Base-by-base conservation (phyloP, 2,329 filamentous ascomycete genomes). In the Colletotrichum higginsianum region DNA sequence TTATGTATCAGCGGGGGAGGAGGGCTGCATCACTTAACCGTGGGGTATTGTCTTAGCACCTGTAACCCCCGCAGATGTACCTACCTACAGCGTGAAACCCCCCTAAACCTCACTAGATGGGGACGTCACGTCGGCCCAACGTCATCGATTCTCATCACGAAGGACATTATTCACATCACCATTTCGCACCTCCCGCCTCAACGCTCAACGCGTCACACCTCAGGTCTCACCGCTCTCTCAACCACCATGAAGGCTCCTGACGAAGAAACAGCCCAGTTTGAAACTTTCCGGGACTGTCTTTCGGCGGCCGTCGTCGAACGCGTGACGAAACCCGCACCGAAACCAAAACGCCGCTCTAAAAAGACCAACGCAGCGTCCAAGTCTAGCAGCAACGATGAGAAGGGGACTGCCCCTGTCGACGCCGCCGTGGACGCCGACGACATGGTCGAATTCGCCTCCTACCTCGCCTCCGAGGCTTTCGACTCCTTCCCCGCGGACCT, bases 371-470 rank as follows among this genome's bases (percentile, higher is more conserved):
- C 61, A 1, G n/a, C 42, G 18, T 26, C 49, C 44, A 56, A 44
- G 46, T 23, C 23, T 40, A 52, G 2, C 8, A 35, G 8, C 30
- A 35, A 35, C 30, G 30, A 35, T 9, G 30, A 65, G 35, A 38
- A 50, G 26, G 66, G 60, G 16, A 30, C 30, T 8, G 9, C 46
- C 6, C 15, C 58, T 7, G 18, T 18, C 12, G 56, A 62, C 8
- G n/a, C 60, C 35, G 52, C 75, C 7, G 58, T 71, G 16, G 78
- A 89, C 75, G 89, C 88, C 6, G 91, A 92, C 75, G 93, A 95
- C 66, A 82, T 96, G 26, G 89, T 90, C 35, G 94, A 97, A 1
- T 97, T 97, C 81, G 90, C 93, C 65, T 91, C 95, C 84, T 96
- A 95, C 80, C 87, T 96, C 40, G 90, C 93, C 30, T 82, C 84